Conservation (phyloP, 148 eudicot genomes). For the Spergularia marina region DNA sequence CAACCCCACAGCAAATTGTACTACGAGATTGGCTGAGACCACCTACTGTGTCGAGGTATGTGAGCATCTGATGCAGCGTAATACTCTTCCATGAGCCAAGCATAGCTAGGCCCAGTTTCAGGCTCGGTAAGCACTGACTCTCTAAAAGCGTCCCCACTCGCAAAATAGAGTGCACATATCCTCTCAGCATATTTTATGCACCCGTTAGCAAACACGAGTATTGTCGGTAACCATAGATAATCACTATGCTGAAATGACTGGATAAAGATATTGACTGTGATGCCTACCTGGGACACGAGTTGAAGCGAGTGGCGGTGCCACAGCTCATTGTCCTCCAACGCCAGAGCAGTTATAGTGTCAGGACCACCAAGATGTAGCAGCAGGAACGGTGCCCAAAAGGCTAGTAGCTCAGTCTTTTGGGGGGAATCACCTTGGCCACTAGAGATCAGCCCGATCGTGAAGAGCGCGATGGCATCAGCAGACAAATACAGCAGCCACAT, state of each 20-base stretch:
- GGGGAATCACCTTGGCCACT: background rate
- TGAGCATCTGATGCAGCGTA: no score
- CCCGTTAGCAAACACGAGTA: constrained; percentile 5
- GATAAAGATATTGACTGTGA: background rate
- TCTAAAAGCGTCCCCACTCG: background rate
- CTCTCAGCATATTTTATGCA: background rate
- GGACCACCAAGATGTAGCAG: constrained; percentile 13
- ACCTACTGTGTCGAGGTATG: no score
- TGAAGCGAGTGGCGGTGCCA: constrained; percentile 6
- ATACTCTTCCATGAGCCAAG: constrained; percentile 1
- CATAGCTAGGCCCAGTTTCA: constrained; percentile 1
- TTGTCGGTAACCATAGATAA: background rate
- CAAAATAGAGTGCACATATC: background rate
- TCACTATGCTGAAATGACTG: background rate
- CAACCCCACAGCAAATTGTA: no score
- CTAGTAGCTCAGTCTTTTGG: background rate
- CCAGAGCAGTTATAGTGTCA: constrained; percentile 17
- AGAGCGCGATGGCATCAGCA: constrained; percentile 3
- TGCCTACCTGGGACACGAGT: background rate
- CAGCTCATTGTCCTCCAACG: constrained; percentile 5
- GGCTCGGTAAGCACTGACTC: background rate
- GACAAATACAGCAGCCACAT: constrained; percentile 16
- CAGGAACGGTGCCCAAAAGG: constrained; percentile 16
- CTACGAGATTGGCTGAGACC: no score
- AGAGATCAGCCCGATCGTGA: constrained; percentile 1